Base-by-base conservation (phyloP, 2,329 filamentous ascomycete species). In the Graphilbum sp. region DNA sequence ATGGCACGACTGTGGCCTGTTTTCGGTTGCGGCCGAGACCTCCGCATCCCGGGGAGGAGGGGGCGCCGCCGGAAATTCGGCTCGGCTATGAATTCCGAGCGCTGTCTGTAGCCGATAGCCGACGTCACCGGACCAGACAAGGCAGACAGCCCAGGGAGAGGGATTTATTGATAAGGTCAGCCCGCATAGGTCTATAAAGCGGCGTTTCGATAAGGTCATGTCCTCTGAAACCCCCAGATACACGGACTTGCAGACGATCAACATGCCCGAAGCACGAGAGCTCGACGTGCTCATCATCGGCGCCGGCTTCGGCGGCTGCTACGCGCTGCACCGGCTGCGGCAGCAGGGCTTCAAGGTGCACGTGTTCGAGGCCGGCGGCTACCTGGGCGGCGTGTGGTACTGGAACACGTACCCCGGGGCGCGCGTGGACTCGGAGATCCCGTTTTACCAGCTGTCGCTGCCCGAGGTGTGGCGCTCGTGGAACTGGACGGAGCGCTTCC, bases 341-440 rank as follows among this genome's bases (percentile, higher is more conserved):
- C 46, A 57, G 4, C 49, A 49, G 15, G 58, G 57, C 3, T 51
- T 58, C 23, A 52, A 48, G 1, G 54, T 50, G 18, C 57, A 58
- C 35, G 40, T 61, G 0, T 49, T 62, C 24, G 62, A 65, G 32
- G 49, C 52, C 0, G 61, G 53, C 3, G 30, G 41, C 6, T 53
- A 50, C 21, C 49, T 59, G 11, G 62, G 62, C 5, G 62, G 62
- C 8, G 55, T 59, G 9, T 66, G 62, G 62, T 53, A 58, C 39
- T 61, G 55, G 53, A 63, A 64, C 44, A 45, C 50, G 1, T 65
- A 63, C 34, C 61, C 62, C 1, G 61, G 61, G 0, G 58, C 59
- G 2, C 50, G 58, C 3, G 59, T 63, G 16, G 61, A 66, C 36
- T 53, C 51, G 2, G 49, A 54, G 37, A 36, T 39, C 9, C 50